Evolutionary conservation across 495 filamentous ascomycete genomes (phyloP), one percentile per base, ranked within the genome.

Genomic region (Amphirosellinia nigrospora): DNA sequence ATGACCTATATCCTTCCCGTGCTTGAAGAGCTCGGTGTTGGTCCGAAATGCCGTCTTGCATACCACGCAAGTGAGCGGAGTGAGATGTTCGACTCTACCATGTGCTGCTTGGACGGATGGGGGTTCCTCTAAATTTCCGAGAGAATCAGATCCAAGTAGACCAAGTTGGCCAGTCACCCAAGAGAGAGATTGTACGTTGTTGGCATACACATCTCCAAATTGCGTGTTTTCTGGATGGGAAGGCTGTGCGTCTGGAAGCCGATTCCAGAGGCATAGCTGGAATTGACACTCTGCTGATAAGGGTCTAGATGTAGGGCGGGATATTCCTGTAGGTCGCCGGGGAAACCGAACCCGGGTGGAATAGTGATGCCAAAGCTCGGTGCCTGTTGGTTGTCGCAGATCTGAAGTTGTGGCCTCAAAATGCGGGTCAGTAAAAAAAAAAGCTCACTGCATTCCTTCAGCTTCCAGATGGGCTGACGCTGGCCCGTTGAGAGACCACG

Each of bases 361-460:
- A n/a, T n/a, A n/a, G n/a, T n/a, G n/a, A n/a, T n/a, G n/a, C n/a
- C n/a, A n/a, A n/a, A n/a, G n/a, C n/a, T n/a, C n/a, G n/a, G n/a
- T n/a, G n/a, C n/a, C n/a, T n/a, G n/a, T n/a, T n/a, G n/a, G n/a
- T n/a, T n/a, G n/a, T n/a, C n/a, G n/a, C n/a, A n/a, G n/a, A n/a
- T n/a, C n/a, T n/a, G n/a, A n/a, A n/a, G 48, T 53, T 53, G 50
- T 53, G 50, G 50, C 50, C 50, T 53, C 50, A 53, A 53, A 53
- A 53, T 16, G 50, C 3, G 23, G 50, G 50, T 53, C n/a, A 53
- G 50, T 53, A 53, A 53, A 30, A 53, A 53, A 53, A 53, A 46
- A 53, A 53, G 9, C 5, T 53, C 13, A 53, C 50, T 53, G 50
- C 23, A 30, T 28, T 11, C 23, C 23, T 53, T 2, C 26, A 30